A percentile compares a stretch with the other conserved stretches of the same genome.
Evolutionary conservation across 1,139 yeast genomes (phyloP).

Genomic region (Lodderomyces parapsilosis): DNA sequence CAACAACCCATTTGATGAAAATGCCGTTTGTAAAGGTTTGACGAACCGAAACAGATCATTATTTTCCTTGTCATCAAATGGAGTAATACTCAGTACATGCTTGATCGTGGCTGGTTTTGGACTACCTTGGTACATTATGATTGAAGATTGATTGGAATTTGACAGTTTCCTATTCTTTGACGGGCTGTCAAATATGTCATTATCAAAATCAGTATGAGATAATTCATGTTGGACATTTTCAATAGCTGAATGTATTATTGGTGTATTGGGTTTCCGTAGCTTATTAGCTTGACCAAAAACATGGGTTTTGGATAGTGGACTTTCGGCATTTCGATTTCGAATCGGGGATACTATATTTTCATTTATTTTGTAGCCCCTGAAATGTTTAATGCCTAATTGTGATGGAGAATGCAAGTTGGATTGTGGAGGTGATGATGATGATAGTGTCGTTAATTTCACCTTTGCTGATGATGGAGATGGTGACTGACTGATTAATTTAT

Average conservation of each 20-base stretch:
- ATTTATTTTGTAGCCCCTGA: constrained; percentile 33
- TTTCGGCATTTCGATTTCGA: constrained; percentile 18
- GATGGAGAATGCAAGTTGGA: constrained; percentile 30
- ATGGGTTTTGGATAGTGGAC: constrained; percentile 17
- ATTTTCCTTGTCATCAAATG: constrained; percentile 36
- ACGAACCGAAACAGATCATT: constrained; percentile 62
- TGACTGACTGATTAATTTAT: constrained; percentile 45
- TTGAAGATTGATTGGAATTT: constrained; percentile 13
- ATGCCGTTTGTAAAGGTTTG: constrained; percentile 84
- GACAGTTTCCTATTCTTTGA: constrained; percentile 34
- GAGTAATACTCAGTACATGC: too few relatives aligned
- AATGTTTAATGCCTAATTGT: constrained; percentile 29
- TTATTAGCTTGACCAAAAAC: constrained; percentile 19
- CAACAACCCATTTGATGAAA: constrained; percentile 70
- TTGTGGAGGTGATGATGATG: constrained; percentile 12
- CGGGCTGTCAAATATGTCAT: constrained; percentile 32
- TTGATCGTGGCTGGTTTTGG: constrained; percentile 5
- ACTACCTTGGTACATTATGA: constrained; percentile 20
- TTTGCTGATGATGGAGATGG: constrained; percentile 39
- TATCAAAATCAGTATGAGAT: constrained; percentile 23
- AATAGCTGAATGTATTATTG: constrained; percentile 11
- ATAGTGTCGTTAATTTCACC: not conserved
- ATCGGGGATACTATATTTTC: constrained; percentile 34
- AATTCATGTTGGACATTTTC: not conserved
- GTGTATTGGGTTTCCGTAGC: constrained; percentile 14